Evolutionary conservation across 495 filamentous ascomycete genomes (phyloP), one percentile per base, ranked within the genome.

Genomic region (Melanomma pulvis-pyrius): DNA sequence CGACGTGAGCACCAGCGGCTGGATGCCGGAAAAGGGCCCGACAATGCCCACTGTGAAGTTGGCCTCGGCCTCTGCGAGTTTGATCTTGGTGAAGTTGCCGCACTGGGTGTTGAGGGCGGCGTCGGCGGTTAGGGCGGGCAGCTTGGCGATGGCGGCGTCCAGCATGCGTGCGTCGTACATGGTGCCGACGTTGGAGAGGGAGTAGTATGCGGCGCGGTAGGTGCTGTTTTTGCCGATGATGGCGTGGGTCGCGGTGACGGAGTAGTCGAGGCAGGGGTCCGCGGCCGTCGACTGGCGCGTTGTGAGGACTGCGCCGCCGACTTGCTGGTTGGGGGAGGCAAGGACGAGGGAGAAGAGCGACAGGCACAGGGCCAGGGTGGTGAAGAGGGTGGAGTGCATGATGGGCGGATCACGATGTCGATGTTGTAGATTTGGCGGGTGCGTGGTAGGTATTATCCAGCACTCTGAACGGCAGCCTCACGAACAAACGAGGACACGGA

Each of bases 1-100:
- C 1, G 48, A 50, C 22, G 44, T 61, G 25, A 70, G 61, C 15
- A 15, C 46, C 26, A 56, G 21, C 19, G 63, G 52, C n/a, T 26
- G 13, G 6, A 24, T 34, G 9, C 32, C 59, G 1, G 59, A 41
- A 51, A 65, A 68, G 51, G 52, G 54, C 11, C 19, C 61, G 17
- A 79, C 67, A 36, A 68, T 74, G 29, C 74, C 74, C 22, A 24
- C 24, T 36, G 73, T 77, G 32, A 78, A 74, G 62, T 79, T 79
- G 15, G 36, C 59, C 21, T 56, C 71, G 0, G 76, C 76, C 22
- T 73, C 75, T 25, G 57, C 57, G 11, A 78, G 28, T 13, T 75
- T 75, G 28, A 74, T 30, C 47, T 68, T 61, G 0, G 71, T 74
- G 26, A 74, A 54, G 56, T 79, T 79, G 13, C 76, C 76, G 57